Conservation (phyloP, 2,329 filamentous ascomycete genomes). For the Colletotrichum endophyticum region DNA sequence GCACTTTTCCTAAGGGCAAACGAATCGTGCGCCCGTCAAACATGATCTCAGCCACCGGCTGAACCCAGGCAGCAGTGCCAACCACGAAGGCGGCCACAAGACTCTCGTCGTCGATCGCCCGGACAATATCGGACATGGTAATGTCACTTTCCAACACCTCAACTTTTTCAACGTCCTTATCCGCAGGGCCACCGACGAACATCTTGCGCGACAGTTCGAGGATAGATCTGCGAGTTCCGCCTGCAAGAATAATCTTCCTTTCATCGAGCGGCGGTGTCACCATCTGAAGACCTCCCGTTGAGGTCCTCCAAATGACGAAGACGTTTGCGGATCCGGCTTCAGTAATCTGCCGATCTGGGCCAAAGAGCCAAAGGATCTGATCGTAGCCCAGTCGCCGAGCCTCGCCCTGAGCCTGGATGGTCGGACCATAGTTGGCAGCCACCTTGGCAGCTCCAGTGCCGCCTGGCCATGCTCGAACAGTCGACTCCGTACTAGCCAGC, state of each 20-base stretch:
- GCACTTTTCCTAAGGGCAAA: constrained; percentile 52
- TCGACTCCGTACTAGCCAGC: background rate
- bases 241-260: background rate
- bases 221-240: background rate
- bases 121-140: constrained; percentile 77
- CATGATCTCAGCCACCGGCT: constrained; percentile 54
- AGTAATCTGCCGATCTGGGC: background rate
- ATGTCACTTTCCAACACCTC: constrained; percentile 84
- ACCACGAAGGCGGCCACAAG: constrained; percentile 84
- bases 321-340: constrained; percentile 6
- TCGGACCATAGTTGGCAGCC: constrained; percentile 23
- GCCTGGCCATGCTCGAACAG: constrained; percentile 4
- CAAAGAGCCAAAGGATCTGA: constrained; percentile 18
- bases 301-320: background rate
- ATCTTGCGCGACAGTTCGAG: background rate
- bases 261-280: background rate
- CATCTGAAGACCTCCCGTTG: background rate
- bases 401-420: constrained; percentile 4
- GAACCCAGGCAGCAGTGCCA: constrained; percentile 76
- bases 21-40: constrained; percentile 66
- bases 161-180: constrained; percentile 53
- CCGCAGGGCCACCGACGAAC: background rate
- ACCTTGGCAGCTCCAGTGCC: constrained; percentile 9
- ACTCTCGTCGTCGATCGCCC: constrained; percentile 75
- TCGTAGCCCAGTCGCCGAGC: constrained; percentile 14